Evolutionary conservation across 495 filamentous ascomycete species (phyloP), one percentile per base, ranked within the genome.

Genomic region (Aspergillus olivimuriae): DNA sequence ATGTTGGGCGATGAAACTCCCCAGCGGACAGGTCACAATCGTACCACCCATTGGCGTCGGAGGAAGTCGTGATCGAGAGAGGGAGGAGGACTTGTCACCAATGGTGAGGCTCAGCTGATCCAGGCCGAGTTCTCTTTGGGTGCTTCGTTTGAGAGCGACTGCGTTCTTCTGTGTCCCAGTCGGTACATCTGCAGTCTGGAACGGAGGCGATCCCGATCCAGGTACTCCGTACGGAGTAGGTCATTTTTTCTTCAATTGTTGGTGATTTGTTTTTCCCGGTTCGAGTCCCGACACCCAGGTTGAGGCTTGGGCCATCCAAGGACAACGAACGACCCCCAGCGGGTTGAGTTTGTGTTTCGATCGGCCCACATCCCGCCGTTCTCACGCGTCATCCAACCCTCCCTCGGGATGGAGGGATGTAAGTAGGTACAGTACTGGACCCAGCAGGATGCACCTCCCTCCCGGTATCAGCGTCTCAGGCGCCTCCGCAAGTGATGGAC

Each of bases 281-380:
- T n/a, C n/a, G n/a, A n/a, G n/a, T n/a, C n/a, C n/a, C n/a, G n/a
- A n/a, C n/a, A n/a, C n/a, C n/a, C n/a, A n/a, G n/a, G n/a, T n/a
- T n/a, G n/a, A n/a, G 35, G 18, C 20, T 11, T 31, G 23, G 12
- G 17, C 19, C 22, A 24, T 26, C 38, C 22, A 18, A n/a, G 15
- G 7, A 43, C 30, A 14, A 26, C 30, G 22, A 43, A 20, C 12
- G 39, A 17, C n/a, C 11, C 39, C 19, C 11, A 15, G 30, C 34
- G 26, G 40, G 22, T 41, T 20, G 43, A 39, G 15, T 34, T 41
- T 42, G 33, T 42, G 45, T 34, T 28, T 39, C 39, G 39, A 48
- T 48, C 39, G 45, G 34, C 39, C 45, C 45, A 48, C 45, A 42
- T 48, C 45, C 45, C 45, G 45, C 28, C n/a, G n/a, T n/a, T n/a